These are phyloP conservation scores for Fusarium sp. DNA, from an alignment of 2,329 filamentous ascomycete genomes.

Conservation along the genomic window DNA sequence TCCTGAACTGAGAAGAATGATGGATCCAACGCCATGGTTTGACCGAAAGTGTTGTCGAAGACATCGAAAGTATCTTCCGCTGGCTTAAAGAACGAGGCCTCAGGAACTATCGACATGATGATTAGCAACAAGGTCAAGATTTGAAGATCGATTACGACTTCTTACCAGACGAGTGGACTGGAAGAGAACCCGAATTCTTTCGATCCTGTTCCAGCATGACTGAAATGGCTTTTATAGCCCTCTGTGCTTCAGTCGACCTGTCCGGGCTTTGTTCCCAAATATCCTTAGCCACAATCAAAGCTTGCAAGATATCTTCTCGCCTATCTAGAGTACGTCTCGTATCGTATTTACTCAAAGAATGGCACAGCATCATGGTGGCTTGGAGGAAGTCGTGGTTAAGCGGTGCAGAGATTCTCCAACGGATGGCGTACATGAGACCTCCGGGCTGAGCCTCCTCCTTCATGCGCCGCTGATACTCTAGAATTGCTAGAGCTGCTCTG, in stretches of 20 bases:
- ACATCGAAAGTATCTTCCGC: not conserved
- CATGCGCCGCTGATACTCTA: slow-evolving; percentile 32
- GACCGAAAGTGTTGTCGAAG: slow-evolving; percentile 22
- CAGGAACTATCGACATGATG: not conserved
- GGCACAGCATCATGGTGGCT: slow-evolving; percentile 37
- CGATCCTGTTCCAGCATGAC: slow-evolving; percentile 1
- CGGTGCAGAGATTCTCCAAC: slow-evolving; percentile 32
- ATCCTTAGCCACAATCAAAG: not conserved
- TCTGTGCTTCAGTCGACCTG: slow-evolving; percentile 10
- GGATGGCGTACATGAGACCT: slow-evolving; percentile 35
- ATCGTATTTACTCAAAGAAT: slow-evolving; percentile 17
- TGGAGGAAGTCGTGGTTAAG: slow-evolving; percentile 35
- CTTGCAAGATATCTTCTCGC: slow-evolving; percentile 11
- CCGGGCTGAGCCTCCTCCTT: slow-evolving; percentile 30
- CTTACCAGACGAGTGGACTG: not conserved
- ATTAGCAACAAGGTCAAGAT: not conserved
- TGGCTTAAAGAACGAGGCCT: not conserved
- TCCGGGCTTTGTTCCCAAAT: slow-evolving; percentile 9
- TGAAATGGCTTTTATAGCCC: slow-evolving; percentile 10
- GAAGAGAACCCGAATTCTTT: not conserved
- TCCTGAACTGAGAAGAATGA: slow-evolving; percentile 13
- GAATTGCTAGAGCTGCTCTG: slow-evolving; percentile 24
- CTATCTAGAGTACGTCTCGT: not conserved
- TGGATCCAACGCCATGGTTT: slow-evolving; percentile 27
- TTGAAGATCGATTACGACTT: not conserved